Evolutionary conservation across 2,329 filamentous ascomycete genomes (phyloP), one percentile per base, ranked within the genome.

Genomic region (Exophiala sp.): DNA sequence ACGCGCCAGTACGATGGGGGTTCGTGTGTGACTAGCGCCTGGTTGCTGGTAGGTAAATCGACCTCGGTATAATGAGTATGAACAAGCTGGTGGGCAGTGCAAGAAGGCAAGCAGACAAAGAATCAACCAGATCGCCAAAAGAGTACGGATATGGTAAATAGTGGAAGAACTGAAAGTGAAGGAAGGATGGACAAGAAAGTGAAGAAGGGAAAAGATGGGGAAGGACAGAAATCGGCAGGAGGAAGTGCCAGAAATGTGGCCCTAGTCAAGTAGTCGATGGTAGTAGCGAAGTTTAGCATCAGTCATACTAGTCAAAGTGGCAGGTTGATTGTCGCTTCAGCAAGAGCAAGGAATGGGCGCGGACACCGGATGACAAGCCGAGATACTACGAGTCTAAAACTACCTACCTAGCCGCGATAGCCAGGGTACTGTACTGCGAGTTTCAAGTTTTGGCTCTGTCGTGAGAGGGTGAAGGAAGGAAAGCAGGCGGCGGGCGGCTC

Each of bases 171-270:
- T 21, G 41, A 24, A 45, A 46, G 32, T 48, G 58, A 45, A 50
- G 47, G 36, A 45, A 47, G 47, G 49, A 54, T 52, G 50, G 39
- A 50, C 42, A 44, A 49, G 34, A 48, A 43, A 46, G 47, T 42
- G 21, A 44, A 47, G 47, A 46, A 46, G 47, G 24, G 52, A 50
- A 50, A 54, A 45, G 47, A 49, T 52, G 39, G 47, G 47, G 55
- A 48, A 53, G 43, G 48, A 45, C 40, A 33, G 46, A 50, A 42
- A 50, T 40, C 16, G 55, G 50, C 43, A 49, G 49, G 50, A 61
- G 36, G 43, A 47, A 51, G 47, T 50, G 34, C 47, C 21, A 45
- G 45, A 42, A 47, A 50, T 44, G 40, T 55, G 34, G 45, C 43
- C 41, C 41, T 43, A 43, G 41, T 43, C 18, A 8, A 12, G 41